Evolutionary conservation across 768 basidiomycete species (phyloP), one percentile per base, ranked within the genome.

Genomic region (Porphyrellus cyaneotinctus): DNA sequence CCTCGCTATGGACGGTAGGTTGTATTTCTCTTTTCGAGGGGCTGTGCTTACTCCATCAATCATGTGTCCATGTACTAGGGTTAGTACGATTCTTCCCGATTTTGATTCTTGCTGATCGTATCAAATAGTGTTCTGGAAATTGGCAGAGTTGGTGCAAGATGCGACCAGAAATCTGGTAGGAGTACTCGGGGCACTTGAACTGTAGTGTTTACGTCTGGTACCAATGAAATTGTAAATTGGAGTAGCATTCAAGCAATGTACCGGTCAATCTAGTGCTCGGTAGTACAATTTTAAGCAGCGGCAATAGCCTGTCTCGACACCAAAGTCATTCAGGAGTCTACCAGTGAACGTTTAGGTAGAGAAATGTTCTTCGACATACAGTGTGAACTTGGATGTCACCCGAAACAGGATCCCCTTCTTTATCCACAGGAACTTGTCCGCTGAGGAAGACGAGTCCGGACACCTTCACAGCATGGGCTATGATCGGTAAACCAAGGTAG

Each of bases 301-400:
- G 84, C 82, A 53, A 85, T 83, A 9, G 76, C 80, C 66, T 88
- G 87, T 83, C 73, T 91, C 88, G 38, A 88, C 75, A 58, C 85
- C 78, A 7, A 87, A 85, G 54, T 86, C 85, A 58, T 75, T 75
- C 0, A 87, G 87, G 32, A 89, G 73, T 57, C 78, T 78, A 9
- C 78, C 84, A 13, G 82, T 85, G 71, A 64, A 84, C 84, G 17
- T 61, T 65, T 44, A 42, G 17, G 30, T 2, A 32, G 5, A 14
- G 37, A 30, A 47, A 26, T 23, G 18, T 32, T 42, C n/a, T 23
- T 17, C 30, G 14, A 63, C 74, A 30, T 63, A 81, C 83, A 14
- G 82, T 82, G 63, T 84, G 82, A 57, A 78, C 83, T 61, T 79
- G 61, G 52, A 85, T 75, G 8, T 77, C 81, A n/a, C 82, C 82